Evolutionary conservation across 208 protist genomes (phyloP), one percentile per base, ranked within the genome.

Genomic region (Wallacemonas sp.): DNA sequence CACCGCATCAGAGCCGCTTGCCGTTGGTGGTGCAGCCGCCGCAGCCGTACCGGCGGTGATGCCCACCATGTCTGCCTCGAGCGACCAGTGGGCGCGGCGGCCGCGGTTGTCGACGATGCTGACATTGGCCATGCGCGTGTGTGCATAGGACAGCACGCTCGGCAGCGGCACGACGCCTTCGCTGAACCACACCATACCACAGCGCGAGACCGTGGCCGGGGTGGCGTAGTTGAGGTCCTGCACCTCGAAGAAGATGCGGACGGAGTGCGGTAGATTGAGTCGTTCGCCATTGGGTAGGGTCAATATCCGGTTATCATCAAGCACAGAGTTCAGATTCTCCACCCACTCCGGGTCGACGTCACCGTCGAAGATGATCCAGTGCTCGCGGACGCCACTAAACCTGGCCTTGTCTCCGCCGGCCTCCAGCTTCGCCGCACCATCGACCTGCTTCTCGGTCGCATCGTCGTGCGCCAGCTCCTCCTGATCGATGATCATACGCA

Each of bases 331-430:
- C 1, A 99, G 83, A 71, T 99, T 99, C 79, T 99, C 98, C 1
- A 99, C 98, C 99, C 98, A 99, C 76, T 99, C 95, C 3, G 98
- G 98, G 83, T 99, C 98, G 3, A 99, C 98, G 77, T 99, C 98
- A 37, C 98, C 98, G 71, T 99, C 98, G 73, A 99, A 98, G 29
- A 99, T 73, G 71, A 99, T 99, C 98, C 98, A 99, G 73, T 99
- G 97, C 64, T 97, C 73, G 50, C 96, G 82, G 38, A 82, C 73
- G n/a, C 30, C 48, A 44, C 55, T 66, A 5, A 50, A 33, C 55
- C 27, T 15, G 26, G 17, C 19, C 34, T 50, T 10, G 24, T 57
- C 5, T 1, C 42, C 29, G 32, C 48, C 37, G 54, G 34, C 33
- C 10, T 21, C 27, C 21, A 32, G 0, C 24, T 54, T 34, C 13